phyloP scores from a whole-genome alignment of 345 rosid species.

The Pelargonium nanum region DNA sequence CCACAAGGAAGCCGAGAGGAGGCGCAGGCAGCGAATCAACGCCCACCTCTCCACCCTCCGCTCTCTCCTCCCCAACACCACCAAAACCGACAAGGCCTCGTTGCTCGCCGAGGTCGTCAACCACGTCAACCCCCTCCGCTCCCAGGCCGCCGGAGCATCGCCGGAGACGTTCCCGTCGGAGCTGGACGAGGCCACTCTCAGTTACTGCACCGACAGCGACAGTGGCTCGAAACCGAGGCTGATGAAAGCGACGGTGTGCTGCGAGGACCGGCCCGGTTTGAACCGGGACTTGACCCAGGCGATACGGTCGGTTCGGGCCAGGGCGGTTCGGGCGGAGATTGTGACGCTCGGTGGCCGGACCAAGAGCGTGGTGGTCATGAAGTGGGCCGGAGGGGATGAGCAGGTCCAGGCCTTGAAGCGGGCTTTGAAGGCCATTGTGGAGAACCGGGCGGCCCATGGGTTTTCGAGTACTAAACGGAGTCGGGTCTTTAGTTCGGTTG shows the following conservation, averaged over 20 bases:
- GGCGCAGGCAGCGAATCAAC: constrained; percentile 56
- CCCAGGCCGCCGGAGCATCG: constrained; percentile 24
- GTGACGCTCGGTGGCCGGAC: constrained; percentile 46
- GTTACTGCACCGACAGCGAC: constrained; percentile 7
- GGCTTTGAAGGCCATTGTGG: constrained; percentile 32
- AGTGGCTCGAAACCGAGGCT: constrained; percentile 9
- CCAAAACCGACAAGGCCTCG: constrained; percentile 74
- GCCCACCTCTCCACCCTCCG: constrained; percentile 53
- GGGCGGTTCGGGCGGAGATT: constrained; percentile 41
- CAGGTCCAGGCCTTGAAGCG: constrained; percentile 19
- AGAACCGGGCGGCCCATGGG: constrained; percentile 24
- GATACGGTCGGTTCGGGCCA: constrained; percentile 25
- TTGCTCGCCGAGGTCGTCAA: constrained; percentile 76
- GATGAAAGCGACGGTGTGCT: constrained; percentile 33
- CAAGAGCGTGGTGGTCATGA: constrained; percentile 26
- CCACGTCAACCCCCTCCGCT: constrained; percentile 43
- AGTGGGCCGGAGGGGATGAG: constrained; percentile 26
- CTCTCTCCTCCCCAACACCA: constrained; percentile 40
- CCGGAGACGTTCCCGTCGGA: constrained; percentile 32
- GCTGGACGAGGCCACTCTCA: constrained; percentile 29
- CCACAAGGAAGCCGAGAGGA: constrained; percentile 51
- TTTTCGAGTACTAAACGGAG: constrained; percentile 19
- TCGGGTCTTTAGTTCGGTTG: constrained; percentile 11
- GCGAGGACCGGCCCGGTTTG: constrained; percentile 45
- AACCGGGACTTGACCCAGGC: constrained; percentile 32